Percentiles rank a stretch among this genome's conserved stretches.
These are phyloP conservation scores for Phytophthora palmivora DNA, from an alignment of 352 stramenopile genomes.

Conservation along the genomic window DNA sequence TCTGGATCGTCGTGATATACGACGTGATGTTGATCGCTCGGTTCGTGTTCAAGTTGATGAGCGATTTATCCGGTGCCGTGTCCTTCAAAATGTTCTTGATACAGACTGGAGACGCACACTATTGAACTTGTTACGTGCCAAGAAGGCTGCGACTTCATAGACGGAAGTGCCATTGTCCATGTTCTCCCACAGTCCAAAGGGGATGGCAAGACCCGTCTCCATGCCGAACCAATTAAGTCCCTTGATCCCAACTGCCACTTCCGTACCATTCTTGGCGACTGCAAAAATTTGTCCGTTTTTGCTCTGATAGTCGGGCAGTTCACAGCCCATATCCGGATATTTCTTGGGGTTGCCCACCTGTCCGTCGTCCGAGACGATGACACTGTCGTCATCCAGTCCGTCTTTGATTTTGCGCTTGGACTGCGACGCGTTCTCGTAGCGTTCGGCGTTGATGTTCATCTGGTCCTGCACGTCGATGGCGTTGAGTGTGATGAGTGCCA, in stretches of 20 bases:
- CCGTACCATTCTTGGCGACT: conserved; percentile 59
- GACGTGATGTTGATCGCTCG: conserved; percentile 68
- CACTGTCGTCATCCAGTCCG: conserved; percentile 36
- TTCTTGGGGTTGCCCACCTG: conserved; percentile 62
- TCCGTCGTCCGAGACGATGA: conserved; percentile 58
- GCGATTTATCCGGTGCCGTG: conserved; percentile 42
- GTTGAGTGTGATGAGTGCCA: conserved; percentile 58
- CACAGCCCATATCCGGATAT: conserved; percentile 61
- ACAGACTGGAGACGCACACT: conserved; percentile 62
- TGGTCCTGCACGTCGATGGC: conserved; percentile 47
- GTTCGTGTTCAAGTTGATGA: conserved; percentile 78
- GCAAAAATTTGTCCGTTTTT: conserved; percentile 62
- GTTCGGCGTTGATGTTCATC: conserved; percentile 24
- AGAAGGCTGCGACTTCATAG: conserved; percentile 71
- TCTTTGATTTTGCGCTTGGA: conserved; percentile 50
- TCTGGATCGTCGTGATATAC: conserved; percentile 72
- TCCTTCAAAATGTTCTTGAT: conserved; percentile 63
- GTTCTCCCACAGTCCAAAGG: conserved; percentile 80
- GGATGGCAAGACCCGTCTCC: conserved; percentile 68
- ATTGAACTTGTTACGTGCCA: conserved; percentile 81
- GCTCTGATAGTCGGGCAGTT: conserved; percentile 68
- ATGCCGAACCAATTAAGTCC: conserved; percentile 84
- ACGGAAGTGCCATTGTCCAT: conserved; percentile 66
- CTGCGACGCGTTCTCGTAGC: conserved; percentile 39
- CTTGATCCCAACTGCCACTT: conserved; percentile 62